Conservation (phyloP, 306 rosid species). For the Prunus kanzakura region DNA sequence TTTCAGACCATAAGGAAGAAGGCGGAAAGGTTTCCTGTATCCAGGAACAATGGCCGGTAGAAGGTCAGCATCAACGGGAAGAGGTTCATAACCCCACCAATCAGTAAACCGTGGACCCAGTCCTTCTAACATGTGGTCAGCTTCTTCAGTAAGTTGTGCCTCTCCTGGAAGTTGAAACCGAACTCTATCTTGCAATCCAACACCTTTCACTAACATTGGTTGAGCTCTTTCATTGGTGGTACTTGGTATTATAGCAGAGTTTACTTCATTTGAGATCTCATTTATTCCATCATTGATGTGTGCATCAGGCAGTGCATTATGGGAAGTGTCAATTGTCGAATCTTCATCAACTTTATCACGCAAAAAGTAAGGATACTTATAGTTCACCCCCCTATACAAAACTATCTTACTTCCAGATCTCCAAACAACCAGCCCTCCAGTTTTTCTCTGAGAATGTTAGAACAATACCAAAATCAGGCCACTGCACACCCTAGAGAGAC, state of each 20-base stretch:
- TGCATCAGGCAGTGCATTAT: conserved; percentile 30
- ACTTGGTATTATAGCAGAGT: conserved; percentile 24
- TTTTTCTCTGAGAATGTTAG: conserved; percentile 67
- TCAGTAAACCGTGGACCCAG: conserved; percentile 86
- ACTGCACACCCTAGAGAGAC: background rate
- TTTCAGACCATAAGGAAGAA: conserved; percentile 88
- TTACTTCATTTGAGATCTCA: conserved; percentile 30
- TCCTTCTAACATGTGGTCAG: conserved; percentile 68
- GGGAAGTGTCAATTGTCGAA: conserved; percentile 27
- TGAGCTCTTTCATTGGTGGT: conserved; percentile 25
- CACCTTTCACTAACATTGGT: conserved; percentile 63
- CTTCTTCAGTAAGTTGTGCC: conserved; percentile 69
- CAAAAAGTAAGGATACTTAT: conserved; percentile 78
- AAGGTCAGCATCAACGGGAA: conserved; percentile 91
- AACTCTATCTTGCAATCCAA: conserved; percentile 63
- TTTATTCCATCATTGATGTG: conserved; percentile 22
- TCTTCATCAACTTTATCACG: conserved; percentile 28
- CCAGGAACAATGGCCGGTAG: conserved; percentile 71
- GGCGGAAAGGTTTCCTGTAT: conserved; percentile 87
- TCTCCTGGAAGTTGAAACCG: conserved; percentile 87
- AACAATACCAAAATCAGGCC: background rate
- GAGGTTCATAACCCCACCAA: conserved; percentile 99
- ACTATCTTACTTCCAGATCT: conserved; percentile 89
- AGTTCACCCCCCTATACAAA: conserved; percentile 74
- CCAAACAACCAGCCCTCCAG: conserved; percentile 94